Percentiles rank a stretch among this genome's conserved stretches.
Conservation (phyloP, 257 asterid genomes). For the Solanum paucissectum region DNA sequence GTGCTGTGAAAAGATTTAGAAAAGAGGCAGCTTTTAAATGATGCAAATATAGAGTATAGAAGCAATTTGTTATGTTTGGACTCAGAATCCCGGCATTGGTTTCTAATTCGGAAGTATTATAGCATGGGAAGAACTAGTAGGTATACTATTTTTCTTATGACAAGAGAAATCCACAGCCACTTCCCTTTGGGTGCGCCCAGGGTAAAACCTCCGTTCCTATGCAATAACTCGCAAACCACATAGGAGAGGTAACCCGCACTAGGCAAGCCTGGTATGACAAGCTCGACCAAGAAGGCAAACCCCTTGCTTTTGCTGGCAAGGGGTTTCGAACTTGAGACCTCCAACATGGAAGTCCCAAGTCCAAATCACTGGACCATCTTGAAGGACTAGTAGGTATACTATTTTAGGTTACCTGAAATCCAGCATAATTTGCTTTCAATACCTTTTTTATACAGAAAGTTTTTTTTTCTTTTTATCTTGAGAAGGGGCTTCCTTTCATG, state of each 20-base stretch:
- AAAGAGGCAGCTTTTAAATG: background rate
- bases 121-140: background rate
- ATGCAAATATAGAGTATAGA: background rate
- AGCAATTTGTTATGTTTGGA: background rate
- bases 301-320: background rate
- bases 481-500: background rate
- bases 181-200: background rate
- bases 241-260: background rate
- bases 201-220: background rate
- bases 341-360: background rate
- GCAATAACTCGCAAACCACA: background rate
- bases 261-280: background rate
- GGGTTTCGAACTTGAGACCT: background rate
- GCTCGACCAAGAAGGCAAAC: background rate
- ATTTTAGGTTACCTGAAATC: background rate
- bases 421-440: background rate
- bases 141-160: background rate
- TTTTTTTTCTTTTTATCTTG: background rate
- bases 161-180: background rate
- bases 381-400: background rate
- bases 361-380: background rate
- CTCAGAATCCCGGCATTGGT: background rate
- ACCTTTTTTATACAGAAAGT: background rate
- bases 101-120: background rate
- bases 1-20: constrained; percentile 42